Evolutionary conservation across 805 yeast genomes (phyloP), one percentile per base, ranked within the genome.

Genomic region (Torulaspora microellipsoides): DNA sequence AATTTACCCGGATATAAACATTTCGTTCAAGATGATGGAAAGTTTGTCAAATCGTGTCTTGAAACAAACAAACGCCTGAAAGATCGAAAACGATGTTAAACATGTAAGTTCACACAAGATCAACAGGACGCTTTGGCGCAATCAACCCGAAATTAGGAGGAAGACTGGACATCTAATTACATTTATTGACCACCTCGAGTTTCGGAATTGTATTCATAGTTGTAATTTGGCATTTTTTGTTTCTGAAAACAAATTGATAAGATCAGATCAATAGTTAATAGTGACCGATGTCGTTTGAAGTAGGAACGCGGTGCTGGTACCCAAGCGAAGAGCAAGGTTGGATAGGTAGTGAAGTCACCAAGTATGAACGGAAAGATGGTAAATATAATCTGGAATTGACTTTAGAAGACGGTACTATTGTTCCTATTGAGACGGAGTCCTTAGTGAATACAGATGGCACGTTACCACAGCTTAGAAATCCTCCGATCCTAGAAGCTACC

Each of bases 401-500:
- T 10, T 56, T 76, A 10, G 90, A 83, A 48, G 62, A 69, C 40
- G 78, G 77, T 4, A 66, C 65, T 34, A 67, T 69, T 1, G 67
- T 76, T 34, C 69, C 72, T 9, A 65, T 82, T 13, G 80, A 73
- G 33, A 70, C 82, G 7, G 73, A 59, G 20, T 47, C 62, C 0
- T 33, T 66, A n/a, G 64, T 57, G 12, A 65, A 63, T 35, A 65
- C 68, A 1, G 64, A 44, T 31, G 54, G 44, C 7, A 34, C 43
- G n/a, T 70, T 86, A 41, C 95, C 95, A 5, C 80, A 86, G 31
- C 75, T 91, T 60, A 77, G 96, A 61, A 91, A 91, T 62, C 97
- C 96, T 36, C 93, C 95, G 2, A 81, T 84, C 46, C 73, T 89
- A 52, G 99, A 93, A 65, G 85, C 95, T 3, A 87, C 95, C 17